Evolutionary conservation across 202 grass and related monocot species (phyloP).

Genomic region (Panicum virgatum): DNA sequence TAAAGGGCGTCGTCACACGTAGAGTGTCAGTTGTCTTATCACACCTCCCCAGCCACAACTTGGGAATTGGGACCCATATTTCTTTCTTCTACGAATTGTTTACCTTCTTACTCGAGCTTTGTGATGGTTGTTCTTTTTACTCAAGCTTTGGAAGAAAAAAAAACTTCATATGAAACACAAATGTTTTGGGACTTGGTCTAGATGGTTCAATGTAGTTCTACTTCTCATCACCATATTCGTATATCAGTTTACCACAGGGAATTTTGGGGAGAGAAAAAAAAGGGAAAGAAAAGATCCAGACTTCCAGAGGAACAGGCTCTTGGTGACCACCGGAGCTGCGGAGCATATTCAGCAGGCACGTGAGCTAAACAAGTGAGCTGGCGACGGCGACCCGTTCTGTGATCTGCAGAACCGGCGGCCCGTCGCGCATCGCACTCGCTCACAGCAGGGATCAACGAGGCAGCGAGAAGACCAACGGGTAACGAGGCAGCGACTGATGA

Average conservation of each 20-base stretch:
- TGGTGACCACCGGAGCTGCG: background rate
- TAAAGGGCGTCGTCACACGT: background rate
- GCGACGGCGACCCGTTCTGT: background rate
- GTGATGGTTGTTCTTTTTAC: no score
- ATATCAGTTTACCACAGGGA: background rate
- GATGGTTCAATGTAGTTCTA: no score
- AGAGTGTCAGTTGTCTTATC: background rate
- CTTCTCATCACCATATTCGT: background rate
- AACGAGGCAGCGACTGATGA: background rate
- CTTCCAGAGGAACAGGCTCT: background rate
- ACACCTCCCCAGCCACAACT: no score
- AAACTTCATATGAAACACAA: no score
- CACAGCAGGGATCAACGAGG: background rate
- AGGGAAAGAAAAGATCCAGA: background rate
- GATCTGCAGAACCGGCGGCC: background rate
- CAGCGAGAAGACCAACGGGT: background rate
- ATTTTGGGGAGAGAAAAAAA: background rate
- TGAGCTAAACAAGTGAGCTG: background rate
- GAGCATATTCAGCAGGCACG: background rate
- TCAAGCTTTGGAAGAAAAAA: no score
- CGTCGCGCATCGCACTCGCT: conserved; percentile 18
- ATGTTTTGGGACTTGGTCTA: no score
- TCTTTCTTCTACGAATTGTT: no score
- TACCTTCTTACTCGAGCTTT: no score
- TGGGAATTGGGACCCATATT: no score